Evolutionary conservation across 768 basidiomycete species (phyloP).

Genomic region (Russula sp.): DNA sequence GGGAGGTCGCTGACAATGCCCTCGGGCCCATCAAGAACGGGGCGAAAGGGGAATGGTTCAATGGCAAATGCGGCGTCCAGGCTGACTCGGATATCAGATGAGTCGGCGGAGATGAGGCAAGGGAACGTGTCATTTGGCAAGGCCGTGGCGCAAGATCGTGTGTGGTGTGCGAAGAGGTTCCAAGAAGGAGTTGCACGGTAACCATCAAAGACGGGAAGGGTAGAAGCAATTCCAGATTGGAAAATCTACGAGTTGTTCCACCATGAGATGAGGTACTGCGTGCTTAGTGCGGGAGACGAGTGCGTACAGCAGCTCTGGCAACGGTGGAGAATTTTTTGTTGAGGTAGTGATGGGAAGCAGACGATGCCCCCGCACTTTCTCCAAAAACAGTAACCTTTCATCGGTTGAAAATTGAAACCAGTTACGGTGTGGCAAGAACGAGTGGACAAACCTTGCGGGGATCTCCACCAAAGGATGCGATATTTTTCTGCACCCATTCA

Average conservation of each 20-base stretch:
- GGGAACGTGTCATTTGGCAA: constrained; percentile 38
- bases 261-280: background rate
- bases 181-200: constrained; percentile 39
- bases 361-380: constrained; percentile 42
- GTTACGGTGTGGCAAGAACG: background rate
- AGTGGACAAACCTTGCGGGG: constrained; percentile 24
- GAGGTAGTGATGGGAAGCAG: constrained; percentile 36
- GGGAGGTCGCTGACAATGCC: constrained; percentile 43
- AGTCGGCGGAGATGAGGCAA: constrained; percentile 34
- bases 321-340: constrained; percentile 33
- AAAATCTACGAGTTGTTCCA: constrained; percentile 39
- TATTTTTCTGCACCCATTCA: constrained; percentile 36
- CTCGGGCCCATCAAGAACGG: constrained; percentile 44
- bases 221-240: constrained; percentile 42
- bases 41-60: constrained; percentile 39
- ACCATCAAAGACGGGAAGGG: constrained; percentile 36
- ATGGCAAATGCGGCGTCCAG: constrained; percentile 32
- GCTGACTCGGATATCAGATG: constrained; percentile 27
- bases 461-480: constrained; percentile 37
- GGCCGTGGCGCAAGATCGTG: constrained; percentile 38
- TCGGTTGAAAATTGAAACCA: background rate
- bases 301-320: constrained; percentile 32
- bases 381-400: constrained; percentile 41
- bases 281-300: background rate
- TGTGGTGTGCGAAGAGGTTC: constrained; percentile 41